Conservation (phyloP, 345 rosid genomes). For the Rhodamnia argentea region DNA sequence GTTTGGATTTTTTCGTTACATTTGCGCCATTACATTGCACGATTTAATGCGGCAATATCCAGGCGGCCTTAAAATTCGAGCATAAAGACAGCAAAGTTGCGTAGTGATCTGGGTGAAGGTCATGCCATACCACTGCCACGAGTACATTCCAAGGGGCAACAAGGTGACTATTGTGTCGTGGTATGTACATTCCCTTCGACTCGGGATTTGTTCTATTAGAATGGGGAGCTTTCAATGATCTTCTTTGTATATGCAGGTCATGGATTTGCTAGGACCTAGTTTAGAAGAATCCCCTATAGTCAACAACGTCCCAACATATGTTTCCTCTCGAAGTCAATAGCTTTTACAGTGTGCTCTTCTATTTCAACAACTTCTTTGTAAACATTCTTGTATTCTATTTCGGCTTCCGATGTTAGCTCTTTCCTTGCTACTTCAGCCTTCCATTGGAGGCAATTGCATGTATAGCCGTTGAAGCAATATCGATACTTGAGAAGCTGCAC, state of each 20-base stretch:
- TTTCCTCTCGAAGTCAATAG: background rate
- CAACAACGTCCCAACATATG: constrained; percentile 30
- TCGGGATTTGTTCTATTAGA: background rate
- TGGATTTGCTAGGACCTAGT: constrained; percentile 77
- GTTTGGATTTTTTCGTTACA: background rate
- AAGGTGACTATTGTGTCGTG: constrained; percentile 65
- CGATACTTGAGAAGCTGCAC: constrained; percentile 36
- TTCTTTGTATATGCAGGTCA: constrained; percentile 30
- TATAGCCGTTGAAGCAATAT: constrained; percentile 39
- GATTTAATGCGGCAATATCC: background rate
- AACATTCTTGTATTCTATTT: background rate
- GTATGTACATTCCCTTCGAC: constrained; percentile 13
- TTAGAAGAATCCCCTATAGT: constrained; percentile 59
- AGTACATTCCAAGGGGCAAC: constrained; percentile 61
- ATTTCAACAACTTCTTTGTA: background rate
- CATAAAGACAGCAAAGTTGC: constrained; percentile 71
- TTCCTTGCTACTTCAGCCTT: constrained; percentile 20
- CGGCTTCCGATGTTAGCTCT: background rate
- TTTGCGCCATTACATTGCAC: background rate
- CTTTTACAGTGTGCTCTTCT: background rate
- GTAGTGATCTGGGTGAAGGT: constrained; percentile 61
- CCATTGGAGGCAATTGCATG: constrained; percentile 40
- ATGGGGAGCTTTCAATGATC: background rate
- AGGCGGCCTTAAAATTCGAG: constrained; percentile 95
- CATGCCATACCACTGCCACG: constrained; percentile 46